A percentile compares a stretch with the other conserved stretches of the same genome.
phyloP scores from a whole-genome alignment of 2,329 filamentous ascomycete genomes.

The Diaporthe vaccinii region DNA sequence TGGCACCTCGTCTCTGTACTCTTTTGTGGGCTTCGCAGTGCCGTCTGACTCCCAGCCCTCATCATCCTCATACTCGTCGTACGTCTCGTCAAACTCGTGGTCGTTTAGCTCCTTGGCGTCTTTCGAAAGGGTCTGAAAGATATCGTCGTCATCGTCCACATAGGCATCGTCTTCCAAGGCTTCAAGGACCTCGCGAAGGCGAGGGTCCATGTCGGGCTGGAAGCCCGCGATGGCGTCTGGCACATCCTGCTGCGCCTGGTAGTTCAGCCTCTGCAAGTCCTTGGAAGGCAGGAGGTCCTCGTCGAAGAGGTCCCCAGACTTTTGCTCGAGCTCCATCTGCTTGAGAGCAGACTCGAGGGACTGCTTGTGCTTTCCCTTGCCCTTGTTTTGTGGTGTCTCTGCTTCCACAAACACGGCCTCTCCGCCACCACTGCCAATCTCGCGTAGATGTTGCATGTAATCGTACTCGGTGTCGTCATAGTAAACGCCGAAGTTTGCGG shows the following conservation, averaged over 20 bases:
- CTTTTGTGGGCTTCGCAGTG: slow-evolving; percentile 81
- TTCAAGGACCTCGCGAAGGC: slow-evolving; percentile 90
- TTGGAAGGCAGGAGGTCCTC: slow-evolving; percentile 84
- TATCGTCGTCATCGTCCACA: slow-evolving; percentile 87
- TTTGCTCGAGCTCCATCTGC: slow-evolving; percentile 69
- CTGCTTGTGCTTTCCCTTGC: slow-evolving; percentile 81
- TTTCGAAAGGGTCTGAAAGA: slow-evolving; percentile 74
- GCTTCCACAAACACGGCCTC: slow-evolving; percentile 88
- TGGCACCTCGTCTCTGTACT: slow-evolving; percentile 65
- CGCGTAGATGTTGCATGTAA: slow-evolving; percentile 99
- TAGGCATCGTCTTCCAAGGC: slow-evolving; percentile 96
- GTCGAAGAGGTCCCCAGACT: slow-evolving; percentile 73
- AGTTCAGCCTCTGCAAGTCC: slow-evolving; percentile 81
- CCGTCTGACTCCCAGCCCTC: slow-evolving; percentile 96
- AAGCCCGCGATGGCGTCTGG: slow-evolving; percentile 94
- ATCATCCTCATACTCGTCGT: slow-evolving; percentile 73
- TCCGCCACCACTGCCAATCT: slow-evolving; percentile 80
- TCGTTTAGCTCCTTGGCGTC: slow-evolving; percentile 67
- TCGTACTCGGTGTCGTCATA: slow-evolving; percentile 97
- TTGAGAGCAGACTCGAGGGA: slow-evolving; percentile 86
- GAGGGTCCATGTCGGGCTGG: slow-evolving; percentile 97
- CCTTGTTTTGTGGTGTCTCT: slow-evolving; percentile 71
- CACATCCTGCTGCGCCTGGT: slow-evolving; percentile 93
- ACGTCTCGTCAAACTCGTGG: slow-evolving; percentile 81
- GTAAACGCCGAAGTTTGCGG: slow-evolving; percentile 92